Evolutionary conservation across 2,329 filamentous ascomycete genomes (phyloP).

Genomic region (Penicillium crustosum): DNA sequence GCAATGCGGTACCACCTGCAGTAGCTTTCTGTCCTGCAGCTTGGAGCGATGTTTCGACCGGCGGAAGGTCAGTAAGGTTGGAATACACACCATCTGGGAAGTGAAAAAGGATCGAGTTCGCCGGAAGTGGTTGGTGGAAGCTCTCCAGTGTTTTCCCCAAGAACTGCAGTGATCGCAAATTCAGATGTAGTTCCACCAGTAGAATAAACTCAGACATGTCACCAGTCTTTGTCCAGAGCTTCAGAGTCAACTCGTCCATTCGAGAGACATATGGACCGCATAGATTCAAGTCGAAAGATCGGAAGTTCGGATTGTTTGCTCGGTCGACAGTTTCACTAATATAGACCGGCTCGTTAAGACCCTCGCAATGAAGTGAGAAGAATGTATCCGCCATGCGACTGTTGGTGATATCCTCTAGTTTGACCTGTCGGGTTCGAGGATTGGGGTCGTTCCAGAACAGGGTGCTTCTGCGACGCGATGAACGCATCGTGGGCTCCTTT

Average conservation of each 20-base stretch:
- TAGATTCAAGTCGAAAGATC: slow-evolving; percentile 72
- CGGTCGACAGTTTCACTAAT: slow-evolving; percentile 78
- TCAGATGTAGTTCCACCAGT: slow-evolving; percentile 70
- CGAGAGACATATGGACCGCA: slow-evolving; percentile 66
- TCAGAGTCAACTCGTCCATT: slow-evolving; percentile 63
- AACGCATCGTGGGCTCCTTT: slow-evolving; percentile 21
- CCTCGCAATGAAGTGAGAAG: slow-evolving; percentile 75
- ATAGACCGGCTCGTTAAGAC: slow-evolving; percentile 73
- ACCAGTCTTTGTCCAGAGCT: slow-evolving; percentile 69
- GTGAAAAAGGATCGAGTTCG: slow-evolving; percentile 82
- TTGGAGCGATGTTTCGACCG: slow-evolving; percentile 34
- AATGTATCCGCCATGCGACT: slow-evolving; percentile 80
- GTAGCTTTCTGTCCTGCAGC: slow-evolving; percentile 20
- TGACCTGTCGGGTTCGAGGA: slow-evolving; percentile 65
- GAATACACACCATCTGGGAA: slow-evolving; percentile 85
- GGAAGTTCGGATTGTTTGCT: slow-evolving; percentile 89
- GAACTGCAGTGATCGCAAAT: slow-evolving; percentile 73
- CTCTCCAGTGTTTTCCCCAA: slow-evolving; percentile 65
- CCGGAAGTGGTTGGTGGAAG: slow-evolving; percentile 71
- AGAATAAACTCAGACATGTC: slow-evolving; percentile 58
- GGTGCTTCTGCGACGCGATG: slow-evolving; percentile 56
- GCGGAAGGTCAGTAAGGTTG: slow-evolving; percentile 65
- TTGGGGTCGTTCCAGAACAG: slow-evolving; percentile 63
- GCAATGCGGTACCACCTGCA: slow-evolving; percentile 52
- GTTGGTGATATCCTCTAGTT: slow-evolving; percentile 70